Percentiles rank a stretch among this genome's conserved stretches.
These are phyloP conservation scores for Sonneratia alba DNA, from an alignment of 345 rosid species.

Conservation along the genomic window DNA sequence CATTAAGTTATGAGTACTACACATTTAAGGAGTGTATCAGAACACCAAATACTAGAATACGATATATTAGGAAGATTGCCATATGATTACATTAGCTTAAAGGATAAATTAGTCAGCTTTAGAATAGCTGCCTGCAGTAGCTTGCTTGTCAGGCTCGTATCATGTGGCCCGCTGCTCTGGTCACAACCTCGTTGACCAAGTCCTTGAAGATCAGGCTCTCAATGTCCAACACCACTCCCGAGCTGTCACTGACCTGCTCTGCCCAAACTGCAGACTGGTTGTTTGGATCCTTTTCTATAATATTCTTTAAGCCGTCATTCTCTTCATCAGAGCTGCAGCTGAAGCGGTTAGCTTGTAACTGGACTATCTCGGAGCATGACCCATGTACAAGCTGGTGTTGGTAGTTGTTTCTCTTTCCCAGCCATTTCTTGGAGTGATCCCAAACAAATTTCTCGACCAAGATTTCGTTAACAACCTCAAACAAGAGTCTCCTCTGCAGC, in stretches of 20 bases:
- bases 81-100: neutral
- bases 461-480: conserved; percentile 66
- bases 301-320: conserved; percentile 30
- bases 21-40: neutral
- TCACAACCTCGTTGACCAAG: conserved; percentile 58
- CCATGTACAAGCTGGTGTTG: conserved; percentile 43
- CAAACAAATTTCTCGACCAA: conserved; percentile 31
- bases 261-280: conserved; percentile 44
- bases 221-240: conserved; percentile 51
- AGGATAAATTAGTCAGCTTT: neutral
- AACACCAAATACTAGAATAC: neutral
- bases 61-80: neutral
- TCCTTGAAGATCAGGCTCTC: conserved; percentile 85
- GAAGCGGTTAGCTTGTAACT: conserved; percentile 34
- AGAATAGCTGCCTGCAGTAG: conserved; percentile 44
- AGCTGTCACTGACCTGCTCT: conserved; percentile 34
- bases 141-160: conserved; percentile 20
- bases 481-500: conserved; percentile 54
- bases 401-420: conserved; percentile 20
- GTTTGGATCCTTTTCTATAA: conserved; percentile 43
- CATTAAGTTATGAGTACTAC: neutral
- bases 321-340: conserved; percentile 17
- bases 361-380: conserved; percentile 57
- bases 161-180: conserved; percentile 21
- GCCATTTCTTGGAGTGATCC: conserved; percentile 23